Percentiles rank a stretch among this genome's conserved stretches.
Evolutionary conservation across 140 eudicot genomes (phyloP).

Genomic region (Flaveria floridana): DNA sequence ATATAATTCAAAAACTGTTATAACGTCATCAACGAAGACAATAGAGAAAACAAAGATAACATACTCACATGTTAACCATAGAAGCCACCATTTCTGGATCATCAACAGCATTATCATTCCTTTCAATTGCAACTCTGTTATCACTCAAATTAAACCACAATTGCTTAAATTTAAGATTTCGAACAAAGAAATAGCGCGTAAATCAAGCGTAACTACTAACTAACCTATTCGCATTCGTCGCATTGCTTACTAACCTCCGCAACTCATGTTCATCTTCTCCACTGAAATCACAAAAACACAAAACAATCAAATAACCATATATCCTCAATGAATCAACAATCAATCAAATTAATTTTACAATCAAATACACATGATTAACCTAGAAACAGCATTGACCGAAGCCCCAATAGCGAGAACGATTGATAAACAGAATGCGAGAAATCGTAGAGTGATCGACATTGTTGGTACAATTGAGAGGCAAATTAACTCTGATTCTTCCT

Average conservation of each 20-base stretch:
- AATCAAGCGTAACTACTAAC: background rate
- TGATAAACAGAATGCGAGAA: constrained; percentile 34
- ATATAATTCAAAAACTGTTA: background rate
- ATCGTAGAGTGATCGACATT: constrained; percentile 48
- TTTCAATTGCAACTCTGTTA: constrained; percentile 22
- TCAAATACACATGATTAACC: constrained; percentile 24
- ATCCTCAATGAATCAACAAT: background rate
- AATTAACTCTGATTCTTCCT: background rate
- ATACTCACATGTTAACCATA: constrained; percentile 61
- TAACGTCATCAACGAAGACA: background rate
- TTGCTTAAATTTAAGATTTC: constrained; percentile 1
- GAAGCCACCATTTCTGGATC: constrained; percentile 66
- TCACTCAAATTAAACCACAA: background rate
- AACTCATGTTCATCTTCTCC: constrained; percentile 38
- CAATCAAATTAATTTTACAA: background rate
- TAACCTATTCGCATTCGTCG: constrained; percentile 55
- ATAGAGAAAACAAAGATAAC: background rate
- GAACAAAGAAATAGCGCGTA: background rate
- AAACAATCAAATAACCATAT: constrained; percentile 9
- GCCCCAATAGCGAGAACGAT: constrained; percentile 28
- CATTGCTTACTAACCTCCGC: constrained; percentile 42
- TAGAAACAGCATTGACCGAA: constrained; percentile 29
- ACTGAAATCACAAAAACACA: constrained; percentile 31
- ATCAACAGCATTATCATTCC: constrained; percentile 52
- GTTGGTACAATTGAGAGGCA: constrained; percentile 20